These are phyloP conservation scores for Pezicula radicicola DNA, from an alignment of 2,329 filamentous ascomycete species.

Conservation along the genomic window DNA sequence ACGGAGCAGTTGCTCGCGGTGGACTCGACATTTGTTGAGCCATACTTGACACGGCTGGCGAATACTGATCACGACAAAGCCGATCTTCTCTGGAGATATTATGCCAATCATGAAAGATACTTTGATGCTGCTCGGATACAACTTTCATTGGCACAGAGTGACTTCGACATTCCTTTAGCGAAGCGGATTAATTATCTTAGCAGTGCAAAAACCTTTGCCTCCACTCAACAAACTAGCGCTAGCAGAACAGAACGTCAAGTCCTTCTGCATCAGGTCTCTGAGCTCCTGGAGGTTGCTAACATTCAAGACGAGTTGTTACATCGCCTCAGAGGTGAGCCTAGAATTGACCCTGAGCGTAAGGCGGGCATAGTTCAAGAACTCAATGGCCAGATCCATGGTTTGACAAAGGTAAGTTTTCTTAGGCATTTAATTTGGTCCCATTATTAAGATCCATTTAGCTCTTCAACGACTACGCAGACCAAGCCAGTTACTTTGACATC, in stretches of 20 bases:
- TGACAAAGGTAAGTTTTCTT: conserved; percentile 65
- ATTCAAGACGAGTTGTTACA: conserved; percentile 91
- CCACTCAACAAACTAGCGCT: conserved; percentile 73
- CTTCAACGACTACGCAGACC: conserved; percentile 90
- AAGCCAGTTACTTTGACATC: conserved; percentile 89
- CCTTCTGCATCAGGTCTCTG: conserved; percentile 78
- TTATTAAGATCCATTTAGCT: conserved; percentile 49
- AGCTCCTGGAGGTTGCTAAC: conserved; percentile 86
- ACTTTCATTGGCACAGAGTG: conserved; percentile 76
- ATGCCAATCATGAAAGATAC: conserved; percentile 78
- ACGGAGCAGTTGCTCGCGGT: conserved; percentile 82
- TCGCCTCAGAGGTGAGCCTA: conserved; percentile 68
- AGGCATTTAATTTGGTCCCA: not conserved
- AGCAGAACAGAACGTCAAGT: conserved; percentile 80
- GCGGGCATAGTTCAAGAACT: conserved; percentile 64
- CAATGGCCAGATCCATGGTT: conserved; percentile 72
- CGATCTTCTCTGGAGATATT: conserved; percentile 90
- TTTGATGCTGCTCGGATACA: conserved; percentile 88
- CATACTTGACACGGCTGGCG: conserved; percentile 78
- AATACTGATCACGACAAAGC: conserved; percentile 72
- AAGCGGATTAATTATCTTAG: conserved; percentile 87
- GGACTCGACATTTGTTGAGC: conserved; percentile 80
- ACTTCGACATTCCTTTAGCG: conserved; percentile 75
- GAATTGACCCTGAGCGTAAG: conserved; percentile 63
- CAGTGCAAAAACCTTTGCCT: conserved; percentile 88